These are phyloP conservation scores for Phytopythium oedochilum DNA, from an alignment of 352 stramenopile genomes.

Conservation along the genomic window DNA sequence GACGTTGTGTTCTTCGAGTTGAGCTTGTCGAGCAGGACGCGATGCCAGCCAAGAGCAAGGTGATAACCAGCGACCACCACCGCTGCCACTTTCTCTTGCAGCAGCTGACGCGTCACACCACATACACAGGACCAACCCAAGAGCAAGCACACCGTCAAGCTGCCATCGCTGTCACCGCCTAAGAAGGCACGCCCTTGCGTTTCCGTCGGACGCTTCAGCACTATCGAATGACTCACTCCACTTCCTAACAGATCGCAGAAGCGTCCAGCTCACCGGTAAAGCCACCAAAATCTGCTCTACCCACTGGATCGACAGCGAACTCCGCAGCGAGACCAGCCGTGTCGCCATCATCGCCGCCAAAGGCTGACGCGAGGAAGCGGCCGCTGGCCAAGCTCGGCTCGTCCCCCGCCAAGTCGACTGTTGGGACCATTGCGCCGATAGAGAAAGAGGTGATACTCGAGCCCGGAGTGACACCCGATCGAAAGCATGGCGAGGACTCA, in stretches of 20 bases:
- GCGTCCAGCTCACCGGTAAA: background rate
- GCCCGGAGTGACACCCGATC: background rate
- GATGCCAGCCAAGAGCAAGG: slow-evolving; percentile 1
- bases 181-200: slow-evolving; percentile 25
- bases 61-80: background rate
- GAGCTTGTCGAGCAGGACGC: background rate
- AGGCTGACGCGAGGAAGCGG: background rate
- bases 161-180: slow-evolving; percentile 28
- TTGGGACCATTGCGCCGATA: background rate
- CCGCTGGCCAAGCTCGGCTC: background rate
- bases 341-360: background rate
- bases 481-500: background rate
- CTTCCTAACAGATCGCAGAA: background rate
- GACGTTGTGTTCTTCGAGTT: background rate
- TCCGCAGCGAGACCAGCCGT: background rate
- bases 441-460: background rate
- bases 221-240: background rate
- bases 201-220: background rate
- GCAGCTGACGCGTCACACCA: no score
- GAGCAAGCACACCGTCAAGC: slow-evolving; percentile 37
- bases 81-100: no score
- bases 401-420: background rate
- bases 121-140: background rate
- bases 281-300: background rate
- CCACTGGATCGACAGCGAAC: background rate